These are phyloP conservation scores for Pachyrhizus erosus DNA, from an alignment of 306 rosid species.

Conservation along the genomic window DNA sequence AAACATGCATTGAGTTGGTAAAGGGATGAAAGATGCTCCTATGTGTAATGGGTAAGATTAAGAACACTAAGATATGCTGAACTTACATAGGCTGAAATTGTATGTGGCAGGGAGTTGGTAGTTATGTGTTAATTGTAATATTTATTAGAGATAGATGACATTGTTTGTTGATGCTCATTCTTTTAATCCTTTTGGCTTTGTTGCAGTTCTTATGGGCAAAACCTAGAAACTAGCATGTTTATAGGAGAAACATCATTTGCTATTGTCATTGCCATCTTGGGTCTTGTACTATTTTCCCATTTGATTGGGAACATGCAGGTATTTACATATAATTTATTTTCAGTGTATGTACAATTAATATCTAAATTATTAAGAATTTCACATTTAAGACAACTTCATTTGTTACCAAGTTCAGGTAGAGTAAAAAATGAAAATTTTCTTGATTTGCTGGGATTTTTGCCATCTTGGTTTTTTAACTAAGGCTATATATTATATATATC, in stretches of 20 bases:
- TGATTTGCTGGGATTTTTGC: background rate
- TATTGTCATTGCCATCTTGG: constrained; percentile 90
- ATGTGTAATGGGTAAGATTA: background rate
- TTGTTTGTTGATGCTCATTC: constrained; percentile 27
- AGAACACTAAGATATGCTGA: background rate
- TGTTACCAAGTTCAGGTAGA: background rate
- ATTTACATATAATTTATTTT: constrained; percentile 35
- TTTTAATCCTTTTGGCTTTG: constrained; percentile 39
- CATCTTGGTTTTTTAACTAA: background rate
- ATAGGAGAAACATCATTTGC: constrained; percentile 96
- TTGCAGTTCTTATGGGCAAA: constrained; percentile 97
- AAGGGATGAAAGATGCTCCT: background rate
- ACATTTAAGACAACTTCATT: constrained; percentile 7
- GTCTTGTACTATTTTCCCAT: constrained; percentile 94
- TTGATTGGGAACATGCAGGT: constrained; percentile 99
- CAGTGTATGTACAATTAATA: background rate
- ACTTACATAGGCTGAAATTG: constrained; percentile 12
- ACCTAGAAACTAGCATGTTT: constrained; percentile 80
- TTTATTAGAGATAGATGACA: constrained; percentile 9
- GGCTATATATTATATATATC: background rate
- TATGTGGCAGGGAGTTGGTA: constrained; percentile 11
- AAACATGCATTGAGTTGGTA: background rate
- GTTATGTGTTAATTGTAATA: constrained; percentile 28
- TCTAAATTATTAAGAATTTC: constrained; percentile 20
- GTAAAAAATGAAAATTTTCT: background rate